Percentiles rank a stretch among this genome's conserved stretches.
Evolutionary conservation across 345 rosid species (phyloP).

Genomic region (Lagerstroemia speciosa): DNA sequence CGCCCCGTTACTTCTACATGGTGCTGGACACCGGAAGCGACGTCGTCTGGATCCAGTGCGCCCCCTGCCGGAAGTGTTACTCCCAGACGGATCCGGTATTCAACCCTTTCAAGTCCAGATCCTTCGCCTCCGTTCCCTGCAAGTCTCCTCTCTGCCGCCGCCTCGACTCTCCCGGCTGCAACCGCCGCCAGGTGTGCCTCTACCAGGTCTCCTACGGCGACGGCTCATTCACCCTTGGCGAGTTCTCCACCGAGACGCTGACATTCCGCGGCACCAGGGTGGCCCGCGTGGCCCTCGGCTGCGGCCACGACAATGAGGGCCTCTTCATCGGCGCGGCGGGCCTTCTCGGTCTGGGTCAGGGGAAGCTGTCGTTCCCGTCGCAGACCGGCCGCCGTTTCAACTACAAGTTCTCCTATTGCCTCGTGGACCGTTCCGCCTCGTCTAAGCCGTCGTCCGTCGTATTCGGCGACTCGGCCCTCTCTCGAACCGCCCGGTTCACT

Average conservation of each 20-base stretch:
- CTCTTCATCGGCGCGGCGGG: constrained; percentile 93
- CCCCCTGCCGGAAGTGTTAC: constrained; percentile 84
- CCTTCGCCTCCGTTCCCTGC: constrained; percentile 54
- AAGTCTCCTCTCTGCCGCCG: constrained; percentile 49
- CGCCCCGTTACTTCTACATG: constrained; percentile 69
- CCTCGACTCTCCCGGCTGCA: constrained; percentile 58
- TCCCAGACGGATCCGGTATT: constrained; percentile 80
- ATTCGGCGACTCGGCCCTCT: constrained; percentile 65
- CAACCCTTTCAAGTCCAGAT: constrained; percentile 62
- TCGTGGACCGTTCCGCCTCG: constrained; percentile 81
- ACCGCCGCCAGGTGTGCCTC: constrained; percentile 42
- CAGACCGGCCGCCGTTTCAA: constrained; percentile 75
- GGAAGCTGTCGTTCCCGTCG: constrained; percentile 67
- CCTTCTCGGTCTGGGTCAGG: constrained; percentile 80
- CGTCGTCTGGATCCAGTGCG: constrained; percentile 89
- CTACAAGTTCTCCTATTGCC: constrained; percentile 77
- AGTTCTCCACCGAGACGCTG: constrained; percentile 78
- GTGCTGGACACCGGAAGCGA: constrained; percentile 95
- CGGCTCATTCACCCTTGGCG: constrained; percentile 83
- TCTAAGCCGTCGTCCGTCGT: constrained; percentile 69
- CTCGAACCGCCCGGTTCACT: constrained; percentile 70
- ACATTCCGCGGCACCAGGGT: constrained; percentile 64
- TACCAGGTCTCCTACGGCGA: constrained; percentile 93
- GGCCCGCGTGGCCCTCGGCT: constrained; percentile 64
- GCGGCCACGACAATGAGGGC: constrained; percentile 94